phyloP scores from a whole-genome alignment of 73 alveolate genomes.

The Halteria grandinella region DNA sequence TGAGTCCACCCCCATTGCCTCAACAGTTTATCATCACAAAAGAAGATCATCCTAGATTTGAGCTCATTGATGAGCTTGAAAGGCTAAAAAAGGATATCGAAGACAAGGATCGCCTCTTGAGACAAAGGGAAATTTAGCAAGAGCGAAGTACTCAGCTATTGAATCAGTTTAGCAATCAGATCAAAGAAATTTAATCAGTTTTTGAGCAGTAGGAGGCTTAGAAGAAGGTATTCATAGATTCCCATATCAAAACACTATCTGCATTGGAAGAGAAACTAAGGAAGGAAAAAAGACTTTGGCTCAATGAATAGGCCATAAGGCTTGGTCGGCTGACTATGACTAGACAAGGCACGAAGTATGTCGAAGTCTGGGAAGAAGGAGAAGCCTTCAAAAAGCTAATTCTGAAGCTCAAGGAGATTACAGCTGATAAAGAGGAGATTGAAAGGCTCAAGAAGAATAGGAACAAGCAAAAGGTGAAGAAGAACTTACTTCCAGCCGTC shows the following conservation, averaged over 20 bases:
- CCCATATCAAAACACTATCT: constrained; percentile 31
- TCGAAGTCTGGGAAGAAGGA: constrained; percentile 97
- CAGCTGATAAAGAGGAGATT: constrained; percentile 65
- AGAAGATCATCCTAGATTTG: background rate
- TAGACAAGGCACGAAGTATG: constrained; percentile 69
- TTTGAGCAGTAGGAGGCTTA: too few relatives aligned
- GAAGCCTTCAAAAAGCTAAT: constrained; percentile 67
- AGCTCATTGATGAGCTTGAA: constrained; percentile 35
- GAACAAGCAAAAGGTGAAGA: constrained; percentile 13
- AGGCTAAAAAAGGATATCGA: constrained; percentile 26
- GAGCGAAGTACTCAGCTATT: too few relatives aligned
- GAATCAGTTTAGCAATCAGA: too few relatives aligned
- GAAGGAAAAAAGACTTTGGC: constrained; percentile 75
- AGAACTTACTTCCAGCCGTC: constrained; percentile 23
- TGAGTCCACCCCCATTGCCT: background rate
- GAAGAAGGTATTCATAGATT: constrained; percentile 3
- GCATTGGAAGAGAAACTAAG: constrained; percentile 77
- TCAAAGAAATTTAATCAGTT: too few relatives aligned
- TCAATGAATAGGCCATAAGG: constrained; percentile 78
- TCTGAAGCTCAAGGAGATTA: constrained; percentile 33
- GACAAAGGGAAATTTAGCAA: constrained; percentile 27
- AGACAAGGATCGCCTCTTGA: background rate
- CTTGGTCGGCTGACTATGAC: constrained; percentile 73
- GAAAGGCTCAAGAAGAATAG: constrained; percentile 63
- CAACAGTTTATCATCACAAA: background rate